A percentile compares a stretch with the other conserved stretches of the same genome.
Evolutionary conservation across 73 alveolate genomes (phyloP).

Genomic region (Symbiodinium pilosum): DNA sequence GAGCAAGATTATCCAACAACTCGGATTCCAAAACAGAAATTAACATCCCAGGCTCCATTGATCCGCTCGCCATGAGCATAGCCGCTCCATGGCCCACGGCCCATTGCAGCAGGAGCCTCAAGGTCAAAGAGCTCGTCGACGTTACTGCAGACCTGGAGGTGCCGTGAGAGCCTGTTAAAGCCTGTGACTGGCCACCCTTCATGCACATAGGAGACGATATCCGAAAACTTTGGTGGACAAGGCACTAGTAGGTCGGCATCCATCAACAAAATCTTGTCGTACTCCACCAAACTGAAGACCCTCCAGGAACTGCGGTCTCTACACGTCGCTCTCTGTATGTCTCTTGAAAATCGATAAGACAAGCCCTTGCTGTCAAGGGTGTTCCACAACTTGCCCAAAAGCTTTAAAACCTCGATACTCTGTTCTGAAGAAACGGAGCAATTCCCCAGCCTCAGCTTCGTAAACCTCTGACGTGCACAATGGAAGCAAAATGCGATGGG

Average conservation of each 20-base stretch:
- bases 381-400: no score
- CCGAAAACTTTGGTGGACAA: not conserved
- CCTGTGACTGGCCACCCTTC: no score
- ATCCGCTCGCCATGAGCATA: constrained; percentile 62
- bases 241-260: constrained; percentile 62
- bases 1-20: no score
- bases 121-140: constrained; percentile 59
- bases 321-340: not conserved
- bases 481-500: no score
- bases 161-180: not conserved
- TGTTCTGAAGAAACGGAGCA: no score
- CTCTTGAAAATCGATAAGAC: not conserved
- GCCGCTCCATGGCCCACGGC: constrained; percentile 93
- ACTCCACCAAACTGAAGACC: constrained; percentile 62
- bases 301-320: no score
- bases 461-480: no score
- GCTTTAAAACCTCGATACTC: no score
- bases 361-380: not conserved
- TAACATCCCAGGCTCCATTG: constrained; percentile 27
- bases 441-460: no score
- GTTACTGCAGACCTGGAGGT: constrained; percentile 46
- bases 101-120: constrained; percentile 92
- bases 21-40: no score
- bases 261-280: constrained; percentile 60
- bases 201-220: no score